Base-by-base conservation (phyloP, 495 filamentous ascomycete genomes). In the Aspergillus egyptiacus region DNA sequence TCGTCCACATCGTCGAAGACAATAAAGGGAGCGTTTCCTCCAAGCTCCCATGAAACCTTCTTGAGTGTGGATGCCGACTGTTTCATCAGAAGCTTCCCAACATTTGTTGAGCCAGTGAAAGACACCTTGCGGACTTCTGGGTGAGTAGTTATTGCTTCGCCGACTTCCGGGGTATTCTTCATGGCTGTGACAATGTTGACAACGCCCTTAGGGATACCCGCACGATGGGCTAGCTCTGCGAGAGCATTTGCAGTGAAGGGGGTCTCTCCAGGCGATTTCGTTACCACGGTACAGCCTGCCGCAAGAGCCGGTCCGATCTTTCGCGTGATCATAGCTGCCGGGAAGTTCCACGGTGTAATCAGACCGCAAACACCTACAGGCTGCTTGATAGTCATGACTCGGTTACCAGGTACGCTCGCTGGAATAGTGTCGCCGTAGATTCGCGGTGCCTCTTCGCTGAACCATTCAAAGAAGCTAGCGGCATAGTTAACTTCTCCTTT, bases 321-420 rank as follows among this genome's bases (percentile, higher is more conserved):
- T 20, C 90, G 72, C 2, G 90, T 91, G 55, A 94, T 85, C 90
- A 95, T 96, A 6, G 90, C 90, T 6, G 86, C 84, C 2, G 90
- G 90, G 67, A 94, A 96, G 69, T 95, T 96, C 90, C 90, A 95
- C 19, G 93, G 93, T 17, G 93, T 96, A 62, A 98, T 96, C 25
- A 98, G 71, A 10, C 89, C 91, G 58, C 88, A 94, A 10, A 98
- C 91, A 53, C 93, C 93, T 36, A 97, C 81, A 5, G 93, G 91
- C 67, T 96, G 82, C 65, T 86, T 88, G 18, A 87, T 62, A 0
- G 87, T 91, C 23, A 86, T 76, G 2, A 91, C 74, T n/a, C 87
- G 76, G 69, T 89, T 91, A 0, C 79, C 82, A 0, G 82, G 66
- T 5, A 84, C 66, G 7, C 80, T 77, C 17, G 84, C 72, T 7